phyloP scores from a whole-genome alignment of 2,329 filamentous ascomycete species.

The Emericellopsis cladophorae region DNA sequence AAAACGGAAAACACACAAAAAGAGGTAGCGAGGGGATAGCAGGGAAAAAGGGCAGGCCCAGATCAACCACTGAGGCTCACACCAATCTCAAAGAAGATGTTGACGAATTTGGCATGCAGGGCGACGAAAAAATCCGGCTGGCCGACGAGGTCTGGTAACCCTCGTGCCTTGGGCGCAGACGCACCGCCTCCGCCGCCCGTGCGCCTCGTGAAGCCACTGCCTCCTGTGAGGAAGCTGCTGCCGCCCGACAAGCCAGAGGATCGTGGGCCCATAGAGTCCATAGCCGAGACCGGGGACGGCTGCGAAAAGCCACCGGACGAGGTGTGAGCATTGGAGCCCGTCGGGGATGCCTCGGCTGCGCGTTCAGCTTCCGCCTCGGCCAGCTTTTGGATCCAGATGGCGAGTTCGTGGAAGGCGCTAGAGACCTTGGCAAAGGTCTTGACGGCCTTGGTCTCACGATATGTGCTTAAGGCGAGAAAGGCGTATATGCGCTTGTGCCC shows the following conservation, averaged over 20 bases:
- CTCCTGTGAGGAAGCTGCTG: slow-evolving; percentile 44
- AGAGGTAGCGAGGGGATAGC: not conserved
- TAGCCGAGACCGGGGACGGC: slow-evolving; percentile 5
- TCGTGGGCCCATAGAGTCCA: slow-evolving; percentile 7
- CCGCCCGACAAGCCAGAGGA: slow-evolving; percentile 14
- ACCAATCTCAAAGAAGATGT: slow-evolving; percentile 46
- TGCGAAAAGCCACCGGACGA: slow-evolving; percentile 17
- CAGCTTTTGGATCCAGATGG: slow-evolving; percentile 51
- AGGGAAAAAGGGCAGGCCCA: not conserved
- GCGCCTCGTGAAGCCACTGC: slow-evolving; percentile 42
- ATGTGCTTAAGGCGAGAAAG: slow-evolving; percentile 51
- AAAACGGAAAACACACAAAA: not conserved
- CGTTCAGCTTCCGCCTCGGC: slow-evolving; percentile 51
- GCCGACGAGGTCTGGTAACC: slow-evolving; percentile 53
- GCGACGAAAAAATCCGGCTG: slow-evolving; percentile 57
- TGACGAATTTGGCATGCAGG: slow-evolving; percentile 51
- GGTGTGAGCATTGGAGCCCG: slow-evolving; percentile 24
- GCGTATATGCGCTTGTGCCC: slow-evolving; percentile 59
- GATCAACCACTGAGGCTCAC: slow-evolving; percentile 36
- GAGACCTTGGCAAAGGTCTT: slow-evolving; percentile 52
- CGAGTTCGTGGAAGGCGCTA: slow-evolving; percentile 49
- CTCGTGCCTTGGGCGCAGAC: slow-evolving; percentile 43
- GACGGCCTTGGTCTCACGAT: slow-evolving; percentile 52
- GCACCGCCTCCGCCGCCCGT: slow-evolving; percentile 45
- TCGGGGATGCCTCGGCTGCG: slow-evolving; percentile 27